These are phyloP conservation scores for Morella rubra DNA, from an alignment of 306 rosid genomes.

Conservation along the genomic window DNA sequence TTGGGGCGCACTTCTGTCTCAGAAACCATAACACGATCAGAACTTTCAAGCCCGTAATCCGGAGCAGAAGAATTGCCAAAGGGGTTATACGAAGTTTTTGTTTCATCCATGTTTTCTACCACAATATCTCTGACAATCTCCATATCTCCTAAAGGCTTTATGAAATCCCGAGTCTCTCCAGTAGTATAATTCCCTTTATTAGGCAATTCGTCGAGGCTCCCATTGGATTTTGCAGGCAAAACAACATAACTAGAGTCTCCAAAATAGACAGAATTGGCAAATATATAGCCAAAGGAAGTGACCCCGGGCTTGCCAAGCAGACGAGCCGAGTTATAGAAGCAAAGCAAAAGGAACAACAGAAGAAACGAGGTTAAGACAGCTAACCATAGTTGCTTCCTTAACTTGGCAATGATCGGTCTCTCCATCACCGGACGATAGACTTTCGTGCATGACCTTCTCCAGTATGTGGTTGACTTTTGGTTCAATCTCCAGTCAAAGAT, in stretches of 20 bases:
- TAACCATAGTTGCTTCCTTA: slow-evolving; percentile 28
- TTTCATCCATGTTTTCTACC: background rate
- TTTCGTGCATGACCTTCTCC: slow-evolving; percentile 6
- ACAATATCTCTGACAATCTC: background rate
- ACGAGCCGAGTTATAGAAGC: slow-evolving; percentile 18
- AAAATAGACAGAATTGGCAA: slow-evolving; percentile 8
- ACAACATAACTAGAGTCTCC: background rate
- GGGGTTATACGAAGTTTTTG: background rate
- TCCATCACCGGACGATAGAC: slow-evolving; percentile 10
- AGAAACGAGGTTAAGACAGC: slow-evolving; percentile 29
- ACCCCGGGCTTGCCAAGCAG: background rate
- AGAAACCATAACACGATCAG: background rate
- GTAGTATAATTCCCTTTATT: background rate
- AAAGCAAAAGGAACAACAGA: slow-evolving; percentile 29
- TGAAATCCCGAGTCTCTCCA: background rate
- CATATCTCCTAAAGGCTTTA: background rate
- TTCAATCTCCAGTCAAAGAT: slow-evolving; percentile 5
- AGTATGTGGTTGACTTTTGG: background rate
- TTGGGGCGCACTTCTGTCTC: background rate
- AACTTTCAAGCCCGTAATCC: background rate
- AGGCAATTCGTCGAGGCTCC: background rate
- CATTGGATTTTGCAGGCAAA: background rate
- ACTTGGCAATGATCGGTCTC: slow-evolving; percentile 1
- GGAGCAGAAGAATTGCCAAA: background rate
- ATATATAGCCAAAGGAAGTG: background rate